Base-by-base conservation (phyloP, 371 early-diverging fungal genomes). In the Blakeslea trispora region DNA sequence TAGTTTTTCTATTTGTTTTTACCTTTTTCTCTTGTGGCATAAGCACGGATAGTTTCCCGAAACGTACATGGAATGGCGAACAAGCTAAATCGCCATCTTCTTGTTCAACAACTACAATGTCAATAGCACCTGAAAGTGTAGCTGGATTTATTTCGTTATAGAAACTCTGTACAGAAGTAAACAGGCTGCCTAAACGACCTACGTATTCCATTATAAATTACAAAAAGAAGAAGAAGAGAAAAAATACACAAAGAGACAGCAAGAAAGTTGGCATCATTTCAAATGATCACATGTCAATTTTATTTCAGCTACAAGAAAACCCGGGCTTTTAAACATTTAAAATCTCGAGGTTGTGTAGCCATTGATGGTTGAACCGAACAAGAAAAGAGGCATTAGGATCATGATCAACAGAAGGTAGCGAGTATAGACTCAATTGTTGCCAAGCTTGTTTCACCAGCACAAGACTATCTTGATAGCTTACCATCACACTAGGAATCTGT, bases 61-160 rank as follows among this genome's bases (percentile, higher is more conserved):
- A 99, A 35, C 99, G 85, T n/a, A 99, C 96, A 75, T 99, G 99
- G 68, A 99, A 99, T 4, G 99, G 98, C 8, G 97, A 94, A 68
- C 97, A 95, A 10, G 82, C 74, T 24, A 96, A 74, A 28, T 86
- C 84, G 17, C 96, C 97, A 66, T 89, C 79, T 32, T 75, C 61
- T 61, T 86, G 89, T 66, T 95, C 87, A 13, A 97, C 93, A 13
- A 97, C 98, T 9, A 99, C 88, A 45, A 99, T 88, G 74, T 99
- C 99, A 72, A 98, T 98, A 35, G 99, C 98, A 32, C 99, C 99
- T 13, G 95, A 94, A 28, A 99, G 85, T 0, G 99, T 99, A 0
- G 98, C 85, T 3, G 99, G 99, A 69, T 99, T 99, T 50, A 99
- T 87, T 64, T 95, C 97, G 58, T 89, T 94, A 81, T 98, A 99